Evolutionary conservation across 1,284 basidiomycete species (phyloP).

Genomic region (Testicularia cyperi): DNA sequence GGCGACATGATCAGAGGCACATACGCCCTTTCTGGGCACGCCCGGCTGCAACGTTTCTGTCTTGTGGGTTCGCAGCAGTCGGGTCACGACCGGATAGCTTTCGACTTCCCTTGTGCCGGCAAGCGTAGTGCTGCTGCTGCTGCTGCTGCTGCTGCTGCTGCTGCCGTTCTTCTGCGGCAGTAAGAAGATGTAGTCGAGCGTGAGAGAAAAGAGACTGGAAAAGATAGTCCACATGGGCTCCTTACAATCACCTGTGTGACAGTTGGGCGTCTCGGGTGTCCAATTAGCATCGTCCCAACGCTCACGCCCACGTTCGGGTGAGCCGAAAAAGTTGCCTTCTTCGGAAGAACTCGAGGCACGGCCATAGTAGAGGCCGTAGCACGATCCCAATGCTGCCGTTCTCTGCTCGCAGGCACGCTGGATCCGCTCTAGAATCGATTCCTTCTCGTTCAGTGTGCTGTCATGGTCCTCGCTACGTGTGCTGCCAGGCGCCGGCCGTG

Average conservation of each 20-base stretch:
- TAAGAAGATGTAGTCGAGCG: constrained; percentile 75
- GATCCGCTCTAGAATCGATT: too few relatives aligned
- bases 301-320: constrained; percentile 34
- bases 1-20: constrained; percentile 84
- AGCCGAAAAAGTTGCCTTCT: constrained; percentile 44
- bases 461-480: too few relatives aligned
- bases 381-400: constrained; percentile 9
- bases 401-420: too few relatives aligned
- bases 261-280: constrained; percentile 32
- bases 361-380: constrained; percentile 64
- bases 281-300: constrained; percentile 46
- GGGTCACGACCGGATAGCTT: constrained; percentile 64
- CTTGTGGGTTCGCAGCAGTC: constrained; percentile 70
- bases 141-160: background rate
- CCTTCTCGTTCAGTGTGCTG: too few relatives aligned
- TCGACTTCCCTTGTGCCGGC: too few relatives aligned
- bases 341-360: constrained; percentile 19
- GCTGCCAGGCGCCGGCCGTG: constrained; percentile 7
- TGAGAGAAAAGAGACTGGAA: constrained; percentile 53
- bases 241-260: constrained; percentile 37
- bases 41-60: constrained; percentile 72
- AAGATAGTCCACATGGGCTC: constrained; percentile 60
- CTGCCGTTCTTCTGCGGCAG: constrained; percentile 57
- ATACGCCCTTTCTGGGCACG: constrained; percentile 75
- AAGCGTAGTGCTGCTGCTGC: background rate